These are phyloP conservation scores for Coemansia pectinata DNA, from an alignment of 192 early-diverging fungal genomes.

Conservation along the genomic window DNA sequence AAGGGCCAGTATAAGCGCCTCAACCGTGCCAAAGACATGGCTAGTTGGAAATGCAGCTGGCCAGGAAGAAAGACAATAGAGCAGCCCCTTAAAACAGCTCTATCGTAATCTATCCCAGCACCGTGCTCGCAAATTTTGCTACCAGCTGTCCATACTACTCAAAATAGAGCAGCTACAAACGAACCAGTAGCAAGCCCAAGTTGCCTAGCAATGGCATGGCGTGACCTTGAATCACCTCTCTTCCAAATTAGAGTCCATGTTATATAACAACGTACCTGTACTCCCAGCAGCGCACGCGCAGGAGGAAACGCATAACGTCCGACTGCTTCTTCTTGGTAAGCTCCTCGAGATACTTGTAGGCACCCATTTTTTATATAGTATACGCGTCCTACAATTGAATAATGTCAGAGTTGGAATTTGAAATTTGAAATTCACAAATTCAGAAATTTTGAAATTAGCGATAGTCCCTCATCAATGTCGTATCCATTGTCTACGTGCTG, in stretches of 20 bases:
- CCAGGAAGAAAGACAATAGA: background rate
- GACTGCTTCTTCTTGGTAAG: conserved; percentile 99
- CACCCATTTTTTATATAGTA: conserved; percentile 58
- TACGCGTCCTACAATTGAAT: conserved; percentile 32
- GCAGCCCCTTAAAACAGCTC: background rate
- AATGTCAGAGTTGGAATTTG: conserved; percentile 2
- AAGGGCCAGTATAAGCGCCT: conserved; percentile 57
- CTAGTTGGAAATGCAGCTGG: conserved; percentile 54
- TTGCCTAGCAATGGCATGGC: conserved; percentile 53
- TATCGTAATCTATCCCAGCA: conserved; percentile 3
- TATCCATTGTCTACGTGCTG: background rate
- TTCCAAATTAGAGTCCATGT: background rate
- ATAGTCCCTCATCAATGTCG: background rate
- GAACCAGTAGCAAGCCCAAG: conserved; percentile 47
- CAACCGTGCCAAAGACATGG: conserved; percentile 42
- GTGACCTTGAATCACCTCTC: conserved; percentile 35
- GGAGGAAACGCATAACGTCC: conserved; percentile 98
- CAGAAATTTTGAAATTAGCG: background rate
- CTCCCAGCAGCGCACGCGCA: conserved; percentile 98
- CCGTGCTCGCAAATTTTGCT: conserved; percentile 55
- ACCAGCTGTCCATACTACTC: background rate
- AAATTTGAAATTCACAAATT: conserved; percentile 13
- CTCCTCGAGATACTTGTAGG: conserved; percentile 93
- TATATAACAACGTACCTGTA: conserved; percentile 64
- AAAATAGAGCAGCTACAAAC: background rate